These are phyloP conservation scores for Cymbidium sinense DNA, from an alignment of 106 monocot genomes.

Conservation along the genomic window DNA sequence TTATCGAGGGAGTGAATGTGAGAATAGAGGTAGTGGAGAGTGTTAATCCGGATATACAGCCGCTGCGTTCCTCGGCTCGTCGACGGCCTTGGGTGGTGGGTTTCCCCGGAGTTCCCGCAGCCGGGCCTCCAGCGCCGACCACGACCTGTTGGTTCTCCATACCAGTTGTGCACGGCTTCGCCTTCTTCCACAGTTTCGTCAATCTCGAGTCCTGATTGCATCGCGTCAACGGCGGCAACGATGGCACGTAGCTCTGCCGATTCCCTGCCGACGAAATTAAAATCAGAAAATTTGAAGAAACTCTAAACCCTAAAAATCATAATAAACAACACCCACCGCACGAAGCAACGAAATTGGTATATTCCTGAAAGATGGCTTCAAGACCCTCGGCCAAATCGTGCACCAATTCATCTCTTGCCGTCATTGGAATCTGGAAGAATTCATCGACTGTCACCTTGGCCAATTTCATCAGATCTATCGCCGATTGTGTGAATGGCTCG, in stretches of 20 bases:
- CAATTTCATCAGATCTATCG: conserved; percentile 68
- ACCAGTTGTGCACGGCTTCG: conserved; percentile 46
- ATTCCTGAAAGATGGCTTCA: conserved; percentile 63
- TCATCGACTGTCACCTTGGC: conserved; percentile 75
- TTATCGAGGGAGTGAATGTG: conserved; percentile 52
- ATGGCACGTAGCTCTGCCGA: conserved; percentile 72
- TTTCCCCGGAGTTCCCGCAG: not conserved
- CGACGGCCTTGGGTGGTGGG: conserved; percentile 46
- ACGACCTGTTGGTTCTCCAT: not conserved
- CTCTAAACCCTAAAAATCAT: not conserved
- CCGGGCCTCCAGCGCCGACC: not conserved
- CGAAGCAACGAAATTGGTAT: conserved; percentile 61
- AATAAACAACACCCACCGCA: conserved; percentile 44
- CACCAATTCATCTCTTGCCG: conserved; percentile 53
- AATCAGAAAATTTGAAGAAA: not conserved
- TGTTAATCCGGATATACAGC: conserved; percentile 70
- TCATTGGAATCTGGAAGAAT: conserved; percentile 71
- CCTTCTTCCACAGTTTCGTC: conserved; percentile 63
- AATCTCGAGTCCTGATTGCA: conserved; percentile 89
- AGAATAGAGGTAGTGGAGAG: conserved; percentile 53
- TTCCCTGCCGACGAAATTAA: conserved; percentile 32
- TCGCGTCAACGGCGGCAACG: conserved; percentile 68
- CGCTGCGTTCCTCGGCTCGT: conserved; percentile 67
- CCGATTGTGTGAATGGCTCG: conserved; percentile 64
- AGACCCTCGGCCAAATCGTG: conserved; percentile 60